Evolutionary conservation across 2,329 filamentous ascomycete species (phyloP).

Genomic region (Scopulariopsis brevicaulis): DNA sequence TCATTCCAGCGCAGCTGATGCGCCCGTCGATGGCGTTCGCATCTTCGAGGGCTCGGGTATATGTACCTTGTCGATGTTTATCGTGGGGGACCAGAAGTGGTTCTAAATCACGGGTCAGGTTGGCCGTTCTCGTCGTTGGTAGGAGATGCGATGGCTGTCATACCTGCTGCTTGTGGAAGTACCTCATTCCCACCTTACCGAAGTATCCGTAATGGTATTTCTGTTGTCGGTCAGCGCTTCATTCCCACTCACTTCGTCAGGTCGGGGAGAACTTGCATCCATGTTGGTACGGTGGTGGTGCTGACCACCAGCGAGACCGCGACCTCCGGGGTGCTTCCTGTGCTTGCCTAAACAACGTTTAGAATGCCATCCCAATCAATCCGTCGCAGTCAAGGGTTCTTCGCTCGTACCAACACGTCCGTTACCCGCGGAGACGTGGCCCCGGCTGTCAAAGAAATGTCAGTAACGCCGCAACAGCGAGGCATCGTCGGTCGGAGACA

Average conservation of each 20-base stretch:
- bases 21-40: too few relatives aligned
- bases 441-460: conserved; percentile 53
- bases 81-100: conserved; percentile 96
- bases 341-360: conserved; percentile 73
- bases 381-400: not conserved
- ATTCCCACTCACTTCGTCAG: conserved; percentile 18
- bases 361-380: not conserved
- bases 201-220: conserved; percentile 99
- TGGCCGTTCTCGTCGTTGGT: not conserved
- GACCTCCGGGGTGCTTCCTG: conserved; percentile 78
- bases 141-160: not conserved
- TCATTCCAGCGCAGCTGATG: not conserved
- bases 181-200: conserved; percentile 89
- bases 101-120: conserved; percentile 33
- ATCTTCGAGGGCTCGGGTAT: conserved; percentile 1
- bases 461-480: conserved; percentile 2
- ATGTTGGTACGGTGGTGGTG: conserved; percentile 59
- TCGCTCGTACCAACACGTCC: conserved; percentile 44
- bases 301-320: conserved; percentile 94
- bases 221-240: conserved; percentile 6
- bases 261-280: conserved; percentile 63
- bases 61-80: conserved; percentile 95
- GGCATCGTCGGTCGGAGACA: not conserved
- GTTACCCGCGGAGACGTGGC: conserved; percentile 96
- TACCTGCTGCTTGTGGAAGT: conserved; percentile 79